A percentile compares a stretch with the other conserved stretches of the same genome.
These are phyloP conservation scores for Colletotrichum musicola DNA, from an alignment of 2,329 filamentous ascomycete genomes.

Conservation along the genomic window DNA sequence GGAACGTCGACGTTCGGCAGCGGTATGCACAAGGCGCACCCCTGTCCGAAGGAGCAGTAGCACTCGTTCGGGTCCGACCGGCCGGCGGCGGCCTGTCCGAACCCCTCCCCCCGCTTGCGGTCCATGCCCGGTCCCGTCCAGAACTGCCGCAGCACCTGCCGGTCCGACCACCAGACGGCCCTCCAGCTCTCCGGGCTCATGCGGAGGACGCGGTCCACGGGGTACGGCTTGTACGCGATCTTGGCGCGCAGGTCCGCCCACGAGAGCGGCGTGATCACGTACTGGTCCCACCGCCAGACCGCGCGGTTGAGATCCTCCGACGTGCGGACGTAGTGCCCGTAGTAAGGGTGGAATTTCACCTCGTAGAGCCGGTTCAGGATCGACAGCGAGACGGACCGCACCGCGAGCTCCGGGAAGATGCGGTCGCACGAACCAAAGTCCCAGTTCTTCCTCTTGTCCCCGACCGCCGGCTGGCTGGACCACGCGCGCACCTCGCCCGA, in stretches of 20 bases:
- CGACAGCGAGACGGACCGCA: constrained; percentile 8
- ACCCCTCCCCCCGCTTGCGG: constrained; percentile 20
- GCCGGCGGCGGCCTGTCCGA: not conserved
- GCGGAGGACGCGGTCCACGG: constrained; percentile 10
- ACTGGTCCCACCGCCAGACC: constrained; percentile 1
- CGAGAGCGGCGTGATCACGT: not conserved
- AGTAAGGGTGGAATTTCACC: not conserved
- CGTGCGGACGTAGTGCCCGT: not conserved
- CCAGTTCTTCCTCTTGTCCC: not conserved
- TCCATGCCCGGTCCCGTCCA: constrained; percentile 22
- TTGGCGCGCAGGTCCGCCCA: constrained; percentile 6
- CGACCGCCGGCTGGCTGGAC: constrained; percentile 26
- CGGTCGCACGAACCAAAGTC: not conserved
- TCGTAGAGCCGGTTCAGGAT: constrained; percentile 4
- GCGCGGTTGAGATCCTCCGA: not conserved
- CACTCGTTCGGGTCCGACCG: constrained; percentile 19
- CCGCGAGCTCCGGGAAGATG: constrained; percentile 27
- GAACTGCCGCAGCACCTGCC: constrained; percentile 4
- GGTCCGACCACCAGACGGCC: constrained; percentile 19
- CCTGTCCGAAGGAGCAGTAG: constrained; percentile 17
- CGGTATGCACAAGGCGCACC: constrained; percentile 15
- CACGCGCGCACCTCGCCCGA: constrained; percentile 31
- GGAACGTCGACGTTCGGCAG: not conserved
- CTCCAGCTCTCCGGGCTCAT: constrained; percentile 10
- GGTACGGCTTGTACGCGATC: not conserved